Evolutionary conservation across 768 basidiomycete genomes (phyloP).

Genomic region (Sarcodon aspratus): DNA sequence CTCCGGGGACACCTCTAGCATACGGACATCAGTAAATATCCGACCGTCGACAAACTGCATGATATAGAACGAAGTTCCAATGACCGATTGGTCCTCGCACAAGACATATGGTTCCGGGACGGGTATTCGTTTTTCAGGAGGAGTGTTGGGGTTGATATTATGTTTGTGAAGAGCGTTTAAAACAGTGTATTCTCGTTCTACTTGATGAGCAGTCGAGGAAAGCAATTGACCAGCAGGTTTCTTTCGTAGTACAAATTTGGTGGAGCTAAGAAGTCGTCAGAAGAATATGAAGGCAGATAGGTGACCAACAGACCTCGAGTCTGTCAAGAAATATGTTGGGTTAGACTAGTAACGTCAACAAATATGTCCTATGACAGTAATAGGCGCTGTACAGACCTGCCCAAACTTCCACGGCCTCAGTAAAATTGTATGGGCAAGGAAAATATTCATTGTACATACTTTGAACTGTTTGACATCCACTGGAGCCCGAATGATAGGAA

Average conservation of each 20-base stretch:
- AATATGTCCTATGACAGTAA: neutral
- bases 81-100: slow-evolving; percentile 65
- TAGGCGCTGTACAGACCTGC: slow-evolving; percentile 42
- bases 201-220: slow-evolving; percentile 86
- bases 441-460: neutral
- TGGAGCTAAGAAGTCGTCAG: slow-evolving; percentile 3
- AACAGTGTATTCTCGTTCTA: slow-evolving; percentile 87
- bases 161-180: slow-evolving; percentile 66
- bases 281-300: neutral
- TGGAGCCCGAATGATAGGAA: slow-evolving; percentile 46
- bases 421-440: neutral
- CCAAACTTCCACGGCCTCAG: slow-evolving; percentile 49
- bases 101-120: slow-evolving; percentile 77
- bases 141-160: slow-evolving; percentile 45
- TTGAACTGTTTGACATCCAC: slow-evolving; percentile 89
- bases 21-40: slow-evolving; percentile 79
- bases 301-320: slow-evolving; percentile 40
- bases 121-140: slow-evolving; percentile 49
- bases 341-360: slow-evolving; percentile 52
- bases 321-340: slow-evolving; percentile 90
- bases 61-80: slow-evolving; percentile 90
- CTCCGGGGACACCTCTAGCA: slow-evolving; percentile 53
- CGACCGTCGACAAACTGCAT: slow-evolving; percentile 95
- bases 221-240: slow-evolving; percentile 85
- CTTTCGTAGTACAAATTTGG: slow-evolving; percentile 73